Evolutionary conservation across 345 rosid genomes (phyloP).

Genomic region (Corchorus capsularis): DNA sequence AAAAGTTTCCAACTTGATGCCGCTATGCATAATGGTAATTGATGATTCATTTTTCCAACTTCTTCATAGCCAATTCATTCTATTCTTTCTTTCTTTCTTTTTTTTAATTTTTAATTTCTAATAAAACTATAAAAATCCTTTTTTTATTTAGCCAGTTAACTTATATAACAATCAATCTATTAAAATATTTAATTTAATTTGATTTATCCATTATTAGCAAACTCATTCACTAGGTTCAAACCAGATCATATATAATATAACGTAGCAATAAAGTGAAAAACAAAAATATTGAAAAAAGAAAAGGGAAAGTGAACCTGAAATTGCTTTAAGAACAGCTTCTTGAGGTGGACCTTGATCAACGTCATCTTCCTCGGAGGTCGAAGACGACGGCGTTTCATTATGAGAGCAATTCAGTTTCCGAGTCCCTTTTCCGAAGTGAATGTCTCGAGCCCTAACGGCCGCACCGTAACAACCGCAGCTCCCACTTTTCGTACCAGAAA

Average conservation of each 20-base stretch:
- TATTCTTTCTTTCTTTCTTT: background rate
- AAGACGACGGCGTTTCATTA: slow-evolving; percentile 16
- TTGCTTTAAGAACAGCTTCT: slow-evolving; percentile 93
- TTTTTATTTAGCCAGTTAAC: background rate
- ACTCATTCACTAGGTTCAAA: no score
- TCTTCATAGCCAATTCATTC: background rate
- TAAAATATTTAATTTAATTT: background rate
- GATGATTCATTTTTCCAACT: background rate
- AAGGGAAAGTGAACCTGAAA: slow-evolving; percentile 60
- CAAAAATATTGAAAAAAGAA: slow-evolving; percentile 25
- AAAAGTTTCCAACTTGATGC: background rate
- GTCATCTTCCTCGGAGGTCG: slow-evolving; percentile 24
- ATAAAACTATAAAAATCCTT: background rate
- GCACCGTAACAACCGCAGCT: slow-evolving; percentile 12
- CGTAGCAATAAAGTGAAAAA: background rate
- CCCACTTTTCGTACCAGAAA: slow-evolving; percentile 12
- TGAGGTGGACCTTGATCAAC: slow-evolving; percentile 70
- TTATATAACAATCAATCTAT: background rate
- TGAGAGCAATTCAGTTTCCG: slow-evolving; percentile 32
- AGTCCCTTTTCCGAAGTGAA: slow-evolving; percentile 10
- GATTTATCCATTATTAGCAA: background rate
- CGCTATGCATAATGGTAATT: background rate
- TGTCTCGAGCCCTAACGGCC: slow-evolving; percentile 12
- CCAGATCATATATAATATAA: background rate
- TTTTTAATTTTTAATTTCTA: background rate